These are phyloP conservation scores for Phytophthora pluvialis DNA, from an alignment of 352 stramenopile genomes.

Conservation along the genomic window DNA sequence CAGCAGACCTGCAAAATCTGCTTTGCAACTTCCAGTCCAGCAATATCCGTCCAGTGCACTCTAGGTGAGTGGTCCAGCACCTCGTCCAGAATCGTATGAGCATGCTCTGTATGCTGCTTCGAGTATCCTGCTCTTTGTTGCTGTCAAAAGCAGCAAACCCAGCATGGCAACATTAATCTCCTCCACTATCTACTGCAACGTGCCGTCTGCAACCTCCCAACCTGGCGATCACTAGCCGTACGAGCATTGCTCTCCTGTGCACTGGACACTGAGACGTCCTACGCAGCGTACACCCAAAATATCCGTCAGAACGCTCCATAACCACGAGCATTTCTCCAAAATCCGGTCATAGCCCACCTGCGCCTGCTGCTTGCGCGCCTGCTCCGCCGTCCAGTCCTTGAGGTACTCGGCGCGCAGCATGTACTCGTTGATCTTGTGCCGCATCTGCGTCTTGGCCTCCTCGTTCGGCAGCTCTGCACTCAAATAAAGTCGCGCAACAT, in stretches of 20 bases:
- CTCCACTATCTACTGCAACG: neutral
- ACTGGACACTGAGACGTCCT: slow-evolving; percentile 9
- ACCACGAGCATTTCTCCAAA: slow-evolving; percentile 2
- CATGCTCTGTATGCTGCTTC: slow-evolving; percentile 64
- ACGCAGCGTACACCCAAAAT: neutral
- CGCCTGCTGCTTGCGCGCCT: slow-evolving; percentile 27
- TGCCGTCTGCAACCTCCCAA: slow-evolving; percentile 1
- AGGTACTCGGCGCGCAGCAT: slow-evolving; percentile 80
- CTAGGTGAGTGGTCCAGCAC: slow-evolving; percentile 82
- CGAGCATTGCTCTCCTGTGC: slow-evolving; percentile 1
- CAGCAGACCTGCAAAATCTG: slow-evolving; percentile 81
- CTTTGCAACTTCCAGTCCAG: slow-evolving; percentile 83
- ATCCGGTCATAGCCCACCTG: slow-evolving; percentile 15
- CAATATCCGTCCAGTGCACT: slow-evolving; percentile 86
- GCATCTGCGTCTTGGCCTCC: slow-evolving; percentile 36
- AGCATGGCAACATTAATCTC: neutral
- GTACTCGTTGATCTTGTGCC: slow-evolving; percentile 76
- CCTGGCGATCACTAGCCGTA: slow-evolving; percentile 20
- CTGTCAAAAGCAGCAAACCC: slow-evolving; percentile 3
- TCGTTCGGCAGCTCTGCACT: slow-evolving; percentile 49
- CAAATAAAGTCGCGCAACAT: slow-evolving; percentile 3
- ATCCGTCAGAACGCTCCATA: slow-evolving; percentile 2
- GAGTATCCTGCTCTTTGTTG: slow-evolving; percentile 47
- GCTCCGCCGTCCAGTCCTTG: slow-evolving; percentile 48
- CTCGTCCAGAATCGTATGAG: slow-evolving; percentile 84